A percentile compares a stretch with the other conserved stretches of the same genome.
These are phyloP conservation scores for Ligustrum vulgare DNA, from an alignment of 257 asterid species.

Conservation along the genomic window DNA sequence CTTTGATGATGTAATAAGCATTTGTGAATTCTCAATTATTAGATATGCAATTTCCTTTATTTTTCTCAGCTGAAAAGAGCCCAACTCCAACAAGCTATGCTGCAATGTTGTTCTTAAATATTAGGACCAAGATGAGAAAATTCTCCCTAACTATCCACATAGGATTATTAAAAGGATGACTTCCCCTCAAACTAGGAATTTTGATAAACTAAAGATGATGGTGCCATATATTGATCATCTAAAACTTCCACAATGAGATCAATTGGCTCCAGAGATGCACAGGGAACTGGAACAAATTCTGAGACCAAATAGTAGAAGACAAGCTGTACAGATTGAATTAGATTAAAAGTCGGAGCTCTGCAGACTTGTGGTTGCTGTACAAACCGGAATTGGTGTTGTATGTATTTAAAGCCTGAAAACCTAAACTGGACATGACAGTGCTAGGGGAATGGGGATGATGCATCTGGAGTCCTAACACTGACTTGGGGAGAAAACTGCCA, in stretches of 20 bases:
- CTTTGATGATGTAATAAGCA: neutral
- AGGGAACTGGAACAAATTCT: neutral
- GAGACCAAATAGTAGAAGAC: neutral
- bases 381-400: neutral
- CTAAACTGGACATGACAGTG: neutral
- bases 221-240: neutral
- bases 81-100: neutral
- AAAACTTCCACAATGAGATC: neutral
- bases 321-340: neutral
- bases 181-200: neutral
- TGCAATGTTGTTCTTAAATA: neutral
- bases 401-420: neutral
- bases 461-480: neutral
- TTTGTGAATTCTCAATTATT: neutral
- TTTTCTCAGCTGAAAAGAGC: neutral
- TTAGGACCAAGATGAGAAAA: neutral
- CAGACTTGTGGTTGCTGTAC: neutral
- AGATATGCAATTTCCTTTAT: neutral
- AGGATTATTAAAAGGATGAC: neutral
- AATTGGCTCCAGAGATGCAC: neutral
- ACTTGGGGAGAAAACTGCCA: neutral
- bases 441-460: neutral
- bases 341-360: neutral
- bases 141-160: neutral
- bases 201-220: neutral